These are phyloP conservation scores for Venturia nashicola DNA, from an alignment of 2,329 filamentous ascomycete genomes.

Conservation along the genomic window DNA sequence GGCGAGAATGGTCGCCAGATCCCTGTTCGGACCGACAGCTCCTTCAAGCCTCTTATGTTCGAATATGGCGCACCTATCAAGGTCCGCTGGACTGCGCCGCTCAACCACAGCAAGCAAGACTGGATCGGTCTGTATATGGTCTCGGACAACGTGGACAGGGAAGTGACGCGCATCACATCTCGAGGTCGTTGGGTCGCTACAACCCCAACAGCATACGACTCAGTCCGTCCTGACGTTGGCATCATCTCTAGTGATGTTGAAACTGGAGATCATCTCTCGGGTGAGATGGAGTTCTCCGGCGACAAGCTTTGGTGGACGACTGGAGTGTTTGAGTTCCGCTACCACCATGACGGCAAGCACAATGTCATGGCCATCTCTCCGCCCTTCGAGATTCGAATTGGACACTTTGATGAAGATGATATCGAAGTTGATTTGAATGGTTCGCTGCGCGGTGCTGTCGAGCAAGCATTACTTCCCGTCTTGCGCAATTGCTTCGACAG, in stretches of 20 bases:
- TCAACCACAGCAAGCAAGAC: constrained; percentile 78
- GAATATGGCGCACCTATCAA: constrained; percentile 85
- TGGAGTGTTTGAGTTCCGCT: constrained; percentile 91
- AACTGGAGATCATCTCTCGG: constrained; percentile 39
- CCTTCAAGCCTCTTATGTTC: constrained; percentile 65
- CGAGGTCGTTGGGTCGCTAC: constrained; percentile 84
- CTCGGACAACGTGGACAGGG: constrained; percentile 78
- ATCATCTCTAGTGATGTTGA: constrained; percentile 59
- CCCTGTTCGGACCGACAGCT: constrained; percentile 47
- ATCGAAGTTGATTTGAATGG: constrained; percentile 47
- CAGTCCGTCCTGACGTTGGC: constrained; percentile 60
- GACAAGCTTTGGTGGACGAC: constrained; percentile 97
- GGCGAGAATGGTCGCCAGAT: constrained; percentile 56
- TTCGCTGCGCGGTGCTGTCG: constrained; percentile 56
- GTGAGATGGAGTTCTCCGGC: constrained; percentile 77
- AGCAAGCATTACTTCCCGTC: constrained; percentile 66
- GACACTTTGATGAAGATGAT: constrained; percentile 65
- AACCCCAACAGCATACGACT: constrained; percentile 64
- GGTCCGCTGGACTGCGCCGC: constrained; percentile 81
- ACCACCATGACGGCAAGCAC: constrained; percentile 88
- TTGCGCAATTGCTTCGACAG: constrained; percentile 88
- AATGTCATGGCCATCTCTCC: constrained; percentile 88
- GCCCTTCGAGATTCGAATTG: constrained; percentile 82
- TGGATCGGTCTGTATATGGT: constrained; percentile 97
- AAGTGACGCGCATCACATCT: constrained; percentile 71